Base-by-base conservation (phyloP, 164 flowering plant species). In the Buxus sempervirens region DNA sequence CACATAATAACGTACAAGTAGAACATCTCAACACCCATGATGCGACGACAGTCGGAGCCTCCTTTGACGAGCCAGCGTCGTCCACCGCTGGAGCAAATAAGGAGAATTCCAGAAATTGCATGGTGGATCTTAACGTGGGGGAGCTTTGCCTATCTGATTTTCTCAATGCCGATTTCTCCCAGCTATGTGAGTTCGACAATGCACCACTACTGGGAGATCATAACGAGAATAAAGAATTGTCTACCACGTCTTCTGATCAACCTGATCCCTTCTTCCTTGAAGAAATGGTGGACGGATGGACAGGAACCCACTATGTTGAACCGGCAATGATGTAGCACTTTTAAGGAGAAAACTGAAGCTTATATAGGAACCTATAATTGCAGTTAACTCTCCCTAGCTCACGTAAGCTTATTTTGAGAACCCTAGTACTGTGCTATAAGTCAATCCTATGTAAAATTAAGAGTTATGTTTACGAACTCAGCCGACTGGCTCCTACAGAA, bases 81-180 rank as follows among this genome's bases (percentile, higher is more conserved):
- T n/a, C 18, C 19, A 54, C 60, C 32, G 23, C 36, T 15, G 32
- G n/a, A 9, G 59, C 19, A 16, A 63, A 70, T 0, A 62, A 51
- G 0, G 38, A 14, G 15, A 22, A 0, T 64, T 53, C 62, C 2
- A 27, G 45, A 5, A 58, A 66, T 53, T 76, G 64, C 25, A 60
- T 67, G 70, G 32, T 66, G 57, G 74, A 71, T 58, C 49, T 78
- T 5, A 70, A 64, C 27, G 57, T 67, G 49, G 73, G 65, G 14
- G 73, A 67, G 6, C 14, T 58, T 9, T 64, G 60, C 22, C 4
- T 74, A 8, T 71, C 80, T 1, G 74, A 80, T n/a, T n/a, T n/a
- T 14, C 72, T 73, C 14, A 41, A 72, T 18, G 18, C 58, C 3
- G 70, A 75, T 24, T 72, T 78, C 56, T 63, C 60, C 8, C 62